Percentiles rank a stretch among this genome's conserved stretches.
phyloP scores from a whole-genome alignment of 2,329 filamentous ascomycete species.

The Trichoderma sp. region DNA sequence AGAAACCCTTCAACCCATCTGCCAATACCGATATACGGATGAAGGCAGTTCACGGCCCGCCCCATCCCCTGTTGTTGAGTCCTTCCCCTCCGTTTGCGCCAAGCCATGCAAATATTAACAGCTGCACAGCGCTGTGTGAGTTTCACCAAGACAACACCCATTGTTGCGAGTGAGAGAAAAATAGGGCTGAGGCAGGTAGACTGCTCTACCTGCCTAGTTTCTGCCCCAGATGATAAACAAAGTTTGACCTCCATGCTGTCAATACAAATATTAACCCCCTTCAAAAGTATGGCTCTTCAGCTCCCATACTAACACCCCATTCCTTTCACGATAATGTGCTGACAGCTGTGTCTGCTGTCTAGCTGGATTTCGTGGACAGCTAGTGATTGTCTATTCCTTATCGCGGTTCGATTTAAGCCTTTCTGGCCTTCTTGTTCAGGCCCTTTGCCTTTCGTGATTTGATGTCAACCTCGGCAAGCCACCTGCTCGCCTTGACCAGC shows the following conservation, averaged over 20 bases:
- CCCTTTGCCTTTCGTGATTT: constrained; percentile 56
- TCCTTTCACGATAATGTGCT: not conserved
- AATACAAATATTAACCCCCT: not conserved
- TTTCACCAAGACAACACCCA: constrained; percentile 4
- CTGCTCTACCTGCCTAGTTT: not conserved
- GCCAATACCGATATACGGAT: not conserved
- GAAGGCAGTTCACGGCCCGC: not conserved
- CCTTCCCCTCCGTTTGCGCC: constrained; percentile 29
- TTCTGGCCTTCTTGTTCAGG: constrained; percentile 44
- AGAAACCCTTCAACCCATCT: not conserved
- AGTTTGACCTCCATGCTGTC: not conserved
- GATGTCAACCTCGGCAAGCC: constrained; percentile 88
- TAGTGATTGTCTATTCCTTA: not conserved
- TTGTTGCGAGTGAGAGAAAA: not conserved
- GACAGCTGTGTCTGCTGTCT: not conserved
- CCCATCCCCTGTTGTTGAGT: not conserved
- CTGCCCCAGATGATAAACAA: not conserved
- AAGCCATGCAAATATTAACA: constrained; percentile 29
- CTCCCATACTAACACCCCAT: not conserved
- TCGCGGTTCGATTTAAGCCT: not conserved
- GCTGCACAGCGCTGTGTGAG: not conserved
- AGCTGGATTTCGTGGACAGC: not conserved
- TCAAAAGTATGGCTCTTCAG: not conserved
- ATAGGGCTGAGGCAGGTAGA: not conserved
- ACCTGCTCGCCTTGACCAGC: constrained; percentile 86